Percentiles rank a stretch among this genome's conserved stretches.
phyloP scores from a whole-genome alignment of 192 early-diverging fungal species.

The Backusella mclennaniae region DNA sequence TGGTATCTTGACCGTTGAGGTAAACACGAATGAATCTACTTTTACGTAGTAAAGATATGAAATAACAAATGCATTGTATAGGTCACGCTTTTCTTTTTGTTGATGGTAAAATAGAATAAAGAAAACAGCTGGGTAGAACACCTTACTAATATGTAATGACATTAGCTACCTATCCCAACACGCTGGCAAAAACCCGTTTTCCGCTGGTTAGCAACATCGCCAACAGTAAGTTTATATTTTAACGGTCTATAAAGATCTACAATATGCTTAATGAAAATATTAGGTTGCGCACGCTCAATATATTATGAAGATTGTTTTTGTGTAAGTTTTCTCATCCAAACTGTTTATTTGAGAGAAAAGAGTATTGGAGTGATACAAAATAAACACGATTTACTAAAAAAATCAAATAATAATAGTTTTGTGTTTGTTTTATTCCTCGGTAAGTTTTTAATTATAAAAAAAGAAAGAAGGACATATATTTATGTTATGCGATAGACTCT shows the following conservation, averaged over 20 bases:
- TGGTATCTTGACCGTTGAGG: conserved; percentile 43
- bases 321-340: conserved; percentile 32
- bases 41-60: neutral
- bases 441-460: conserved; percentile 20
- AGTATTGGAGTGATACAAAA: too few species aligned
- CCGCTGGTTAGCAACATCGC: conserved; percentile 44
- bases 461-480: neutral
- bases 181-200: conserved; percentile 48
- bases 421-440: conserved; percentile 54
- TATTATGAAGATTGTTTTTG: conserved; percentile 49
- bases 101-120: conserved; percentile 9
- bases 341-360: neutral
- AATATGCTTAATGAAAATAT: neutral
- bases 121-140: neutral
- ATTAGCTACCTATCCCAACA: conserved; percentile 51
- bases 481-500: conserved; percentile 35
- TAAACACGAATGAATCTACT: conserved; percentile 7
- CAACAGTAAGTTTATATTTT: conserved; percentile 27
- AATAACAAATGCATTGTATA: neutral
- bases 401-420: conserved; percentile 34
- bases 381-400: neutral
- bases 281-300: conserved; percentile 37
- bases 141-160: neutral
- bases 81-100: conserved; percentile 17
- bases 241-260: neutral